phyloP scores from a whole-genome alignment of 306 rosid genomes.

The Cicer bijugum region DNA sequence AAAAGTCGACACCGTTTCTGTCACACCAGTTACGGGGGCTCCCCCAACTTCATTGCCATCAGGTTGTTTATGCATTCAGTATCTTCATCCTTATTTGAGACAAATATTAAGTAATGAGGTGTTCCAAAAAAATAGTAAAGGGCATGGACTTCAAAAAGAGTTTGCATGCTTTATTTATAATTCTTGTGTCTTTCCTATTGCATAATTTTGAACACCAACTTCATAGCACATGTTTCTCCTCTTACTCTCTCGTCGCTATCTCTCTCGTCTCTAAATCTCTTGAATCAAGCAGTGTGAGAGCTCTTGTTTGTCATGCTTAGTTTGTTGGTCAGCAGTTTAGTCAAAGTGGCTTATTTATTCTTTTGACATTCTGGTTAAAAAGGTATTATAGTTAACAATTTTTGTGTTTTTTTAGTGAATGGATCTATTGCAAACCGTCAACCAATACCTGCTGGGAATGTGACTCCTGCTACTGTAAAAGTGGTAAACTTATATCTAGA shows the following conservation, averaged over 20 bases:
- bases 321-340: slow-evolving; percentile 33
- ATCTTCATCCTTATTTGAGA: slow-evolving; percentile 22
- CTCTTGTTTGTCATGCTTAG: slow-evolving; percentile 21
- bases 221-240: background rate
- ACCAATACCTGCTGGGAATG: slow-evolving; percentile 65
- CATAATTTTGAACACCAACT: slow-evolving; percentile 19
- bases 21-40: slow-evolving; percentile 71
- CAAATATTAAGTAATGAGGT: slow-evolving; percentile 1
- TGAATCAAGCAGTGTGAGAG: background rate
- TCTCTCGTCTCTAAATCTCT: no score
- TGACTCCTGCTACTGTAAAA: slow-evolving; percentile 84
- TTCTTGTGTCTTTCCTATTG: slow-evolving; percentile 17
- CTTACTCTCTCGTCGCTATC: no score
- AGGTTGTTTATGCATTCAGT: slow-evolving; percentile 54
- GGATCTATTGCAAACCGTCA: slow-evolving; percentile 79
- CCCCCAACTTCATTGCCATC: slow-evolving; percentile 75
- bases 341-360: slow-evolving; percentile 41
- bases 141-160: slow-evolving; percentile 7
- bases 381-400: slow-evolving; percentile 26
- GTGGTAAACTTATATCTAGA: slow-evolving; percentile 60
- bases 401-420: slow-evolving; percentile 62
- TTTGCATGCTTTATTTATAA: slow-evolving; percentile 29
- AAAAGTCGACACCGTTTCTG: slow-evolving; percentile 75
- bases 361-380: slow-evolving; percentile 38
- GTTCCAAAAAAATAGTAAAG: no score